Base-by-base conservation (phyloP, 164 flowering plant genomes). In the Magnolia sinica region DNA sequence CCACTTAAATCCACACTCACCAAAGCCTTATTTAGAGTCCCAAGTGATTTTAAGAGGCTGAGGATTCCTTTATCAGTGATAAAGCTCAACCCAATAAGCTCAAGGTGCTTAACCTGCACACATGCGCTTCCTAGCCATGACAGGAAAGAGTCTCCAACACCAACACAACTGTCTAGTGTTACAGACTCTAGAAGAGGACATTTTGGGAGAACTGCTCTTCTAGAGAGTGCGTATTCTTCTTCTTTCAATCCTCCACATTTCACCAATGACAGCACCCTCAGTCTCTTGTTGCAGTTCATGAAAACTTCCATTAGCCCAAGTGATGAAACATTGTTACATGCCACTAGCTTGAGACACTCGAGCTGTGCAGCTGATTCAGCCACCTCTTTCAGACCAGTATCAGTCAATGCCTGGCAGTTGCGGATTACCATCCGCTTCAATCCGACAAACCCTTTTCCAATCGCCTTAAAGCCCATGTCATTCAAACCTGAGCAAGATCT, bases 51-150 rank as follows among this genome's bases (percentile, higher is more conserved):
- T 45, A 87, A 6, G 10, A 91, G 83, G n/a, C 83, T 80, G 68
- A 86, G 78, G 74, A 90, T 76, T 23, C 89, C 92, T 16, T 77
- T 79, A 71, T 89, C 92, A 50, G 91, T 86, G 71, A 90, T 78
- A 24, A 85, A 86, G 59, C 69, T 73, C 20, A 87, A 84, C 7
- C 92, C 93, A 22, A 82, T 84, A 31, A 91, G 84, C 50, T 88
- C 87, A 18, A 90, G 50, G 59, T 88, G 82, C 68, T 81, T 86
- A 8, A 91, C 82, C 64, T 83, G 81, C 22, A 89, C 84, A 73
- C 91, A 90, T 20, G 88, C 70, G 70, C 80, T 84, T 13, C 90
- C 91, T 3, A 91, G 52, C 80, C 85, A 69, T 64, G 87, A 84
- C 80, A 91, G 76, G 83, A 86, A 84, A 67, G 76, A 73, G 65